Base-by-base conservation (phyloP, 352 stramenopile species). In the Phytophthora pistaciae region DNA sequence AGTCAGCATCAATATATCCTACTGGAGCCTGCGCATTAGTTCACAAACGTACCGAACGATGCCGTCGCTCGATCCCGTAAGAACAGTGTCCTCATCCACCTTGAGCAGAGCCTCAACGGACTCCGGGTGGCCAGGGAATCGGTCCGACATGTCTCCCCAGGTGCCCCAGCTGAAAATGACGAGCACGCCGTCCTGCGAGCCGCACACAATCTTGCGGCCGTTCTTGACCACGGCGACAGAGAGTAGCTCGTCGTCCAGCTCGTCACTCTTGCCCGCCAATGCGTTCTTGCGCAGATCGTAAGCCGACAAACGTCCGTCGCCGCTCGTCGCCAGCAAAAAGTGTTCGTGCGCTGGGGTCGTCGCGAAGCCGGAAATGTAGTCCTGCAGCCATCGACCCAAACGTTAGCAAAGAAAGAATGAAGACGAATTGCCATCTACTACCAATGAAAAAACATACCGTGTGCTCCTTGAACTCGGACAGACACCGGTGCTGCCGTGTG, bases 141-240 rank as follows among this genome's bases (percentile, higher is more conserved):
- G 91, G 81, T 99, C 97, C 48, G 90, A 98, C 75, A 98, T 97
- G 72, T 99, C 97, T 59, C 94, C 95, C 97, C 97, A 99, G 16
- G 83, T 96, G 25, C 92, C 94, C 91, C 95, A 99, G 64, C 87
- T 98, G 68, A 98, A 99, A 62, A 99, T 90, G 48, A 97, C 86
- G 1, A 99, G 82, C 55, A 98, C 94, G 7, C 98, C 98, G 60
- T 98, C 89, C 66, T 99, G 94, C 38, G 93, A 98, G 50, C 97
- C 97, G 68, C 92, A 98, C 8, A 99, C 85, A 42, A 99, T 82
- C 71, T 99, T 99, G 53, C 86, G 84, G 29, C 95, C 96, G 67
- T 97, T 89, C 82, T 95, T 96, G 50, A 95, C 91, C 38, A 95
- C 88, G 14, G 69, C 72, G 38, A 93, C 79, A 2, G 78, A 93